phyloP scores from a whole-genome alignment of 2,329 filamentous ascomycete genomes.

The Pseudogymnoascus sp. region DNA sequence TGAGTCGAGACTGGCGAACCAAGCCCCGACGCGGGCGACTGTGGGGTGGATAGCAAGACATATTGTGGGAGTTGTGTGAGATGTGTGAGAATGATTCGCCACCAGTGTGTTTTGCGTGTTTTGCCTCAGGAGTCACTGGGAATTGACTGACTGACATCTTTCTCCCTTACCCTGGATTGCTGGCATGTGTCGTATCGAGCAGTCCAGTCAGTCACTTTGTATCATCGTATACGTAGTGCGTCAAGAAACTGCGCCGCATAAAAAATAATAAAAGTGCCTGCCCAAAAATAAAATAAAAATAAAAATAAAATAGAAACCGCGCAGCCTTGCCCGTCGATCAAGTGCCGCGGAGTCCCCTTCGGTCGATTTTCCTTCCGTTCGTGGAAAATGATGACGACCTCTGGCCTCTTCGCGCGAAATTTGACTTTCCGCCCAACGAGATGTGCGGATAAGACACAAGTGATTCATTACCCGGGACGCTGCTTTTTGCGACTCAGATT shows the following conservation, averaged over 20 bases:
- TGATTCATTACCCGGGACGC: slow-evolving; percentile 4
- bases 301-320: not conserved
- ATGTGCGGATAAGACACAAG: not conserved
- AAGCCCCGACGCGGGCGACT: too few relatives aligned
- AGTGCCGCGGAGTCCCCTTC: not conserved
- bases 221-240: not conserved
- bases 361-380: slow-evolving; percentile 1
- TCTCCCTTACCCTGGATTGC: too few relatives aligned
- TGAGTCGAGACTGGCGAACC: too few relatives aligned
- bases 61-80: too few relatives aligned
- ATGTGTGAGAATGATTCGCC: too few relatives aligned
- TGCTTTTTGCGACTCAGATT: slow-evolving; percentile 1
- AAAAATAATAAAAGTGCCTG: not conserved
- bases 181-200: too few relatives aligned
- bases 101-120: too few relatives aligned
- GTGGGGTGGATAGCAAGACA: too few relatives aligned
- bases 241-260: not conserved
- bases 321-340: not conserved
- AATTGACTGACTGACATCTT: too few relatives aligned
- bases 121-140: too few relatives aligned
- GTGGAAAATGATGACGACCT: not conserved
- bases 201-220: too few relatives aligned
- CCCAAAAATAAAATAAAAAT: too few relatives aligned
- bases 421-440: not conserved
- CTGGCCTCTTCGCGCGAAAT: not conserved